Percentiles rank a stretch among this genome's conserved stretches.
Conservation (phyloP, 1,284 basidiomycete species). For the Coniophora puteana region DNA sequence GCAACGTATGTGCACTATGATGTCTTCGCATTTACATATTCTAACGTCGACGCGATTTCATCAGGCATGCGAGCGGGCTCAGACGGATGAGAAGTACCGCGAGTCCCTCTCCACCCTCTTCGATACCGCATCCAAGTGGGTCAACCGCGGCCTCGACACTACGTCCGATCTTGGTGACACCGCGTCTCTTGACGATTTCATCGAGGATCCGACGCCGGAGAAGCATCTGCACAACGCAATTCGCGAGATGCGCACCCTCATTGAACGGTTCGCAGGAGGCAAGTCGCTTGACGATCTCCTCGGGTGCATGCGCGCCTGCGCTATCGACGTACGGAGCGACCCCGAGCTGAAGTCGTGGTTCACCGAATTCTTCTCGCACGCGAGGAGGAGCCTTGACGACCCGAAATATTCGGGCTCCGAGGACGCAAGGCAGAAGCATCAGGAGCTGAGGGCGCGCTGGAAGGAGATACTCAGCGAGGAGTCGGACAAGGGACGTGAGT, state of each 20-base stretch:
- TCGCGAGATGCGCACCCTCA: slow-evolving; percentile 36
- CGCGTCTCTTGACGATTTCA: slow-evolving; percentile 46
- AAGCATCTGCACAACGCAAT: slow-evolving; percentile 53
- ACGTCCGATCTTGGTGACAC: slow-evolving; percentile 35
- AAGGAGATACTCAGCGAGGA: slow-evolving; percentile 40
- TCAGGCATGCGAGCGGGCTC: slow-evolving; percentile 60
- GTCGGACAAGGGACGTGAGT: slow-evolving; percentile 39
- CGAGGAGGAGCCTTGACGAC: slow-evolving; percentile 43
- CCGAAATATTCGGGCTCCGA: slow-evolving; percentile 49
- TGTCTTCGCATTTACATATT: background rate
- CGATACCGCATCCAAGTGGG: slow-evolving; percentile 49
- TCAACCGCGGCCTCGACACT: slow-evolving; percentile 47
- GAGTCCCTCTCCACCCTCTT: slow-evolving; percentile 53
- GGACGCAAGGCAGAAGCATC: slow-evolving; percentile 36
- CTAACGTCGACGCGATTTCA: background rate
- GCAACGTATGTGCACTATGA: slow-evolving; percentile 37
- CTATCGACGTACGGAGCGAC: slow-evolving; percentile 44
- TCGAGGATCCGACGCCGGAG: slow-evolving; percentile 54
- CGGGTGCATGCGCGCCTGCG: slow-evolving; percentile 33
- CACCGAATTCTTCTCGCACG: slow-evolving; percentile 42
- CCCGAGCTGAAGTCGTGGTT: slow-evolving; percentile 44
- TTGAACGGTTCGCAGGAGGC: slow-evolving; percentile 47
- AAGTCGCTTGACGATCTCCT: slow-evolving; percentile 43
- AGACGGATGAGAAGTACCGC: slow-evolving; percentile 54
- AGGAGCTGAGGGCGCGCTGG: slow-evolving; percentile 48